Conservation (phyloP, 352 stramenopile genomes). For the Globisporangium iwayamae region DNA sequence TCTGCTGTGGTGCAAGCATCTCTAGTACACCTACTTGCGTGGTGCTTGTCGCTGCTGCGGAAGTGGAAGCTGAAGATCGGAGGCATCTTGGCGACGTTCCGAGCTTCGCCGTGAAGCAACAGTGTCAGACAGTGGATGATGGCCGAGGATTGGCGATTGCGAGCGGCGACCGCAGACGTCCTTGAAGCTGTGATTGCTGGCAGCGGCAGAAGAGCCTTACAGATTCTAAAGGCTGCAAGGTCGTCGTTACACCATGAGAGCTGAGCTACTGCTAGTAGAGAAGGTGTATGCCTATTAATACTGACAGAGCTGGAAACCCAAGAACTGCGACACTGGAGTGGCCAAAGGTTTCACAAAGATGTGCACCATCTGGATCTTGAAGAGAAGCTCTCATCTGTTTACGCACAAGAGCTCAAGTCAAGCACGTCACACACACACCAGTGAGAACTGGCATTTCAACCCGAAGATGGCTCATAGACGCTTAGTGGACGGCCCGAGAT, state of each 20-base stretch:
- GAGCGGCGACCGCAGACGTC: neutral
- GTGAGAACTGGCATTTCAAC: too few species aligned
- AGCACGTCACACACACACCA: too few species aligned
- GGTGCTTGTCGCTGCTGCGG: constrained; percentile 33
- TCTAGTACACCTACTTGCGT: constrained; percentile 23
- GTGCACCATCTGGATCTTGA: too few species aligned
- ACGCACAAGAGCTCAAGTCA: too few species aligned
- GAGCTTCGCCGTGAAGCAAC: neutral
- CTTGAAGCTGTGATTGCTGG: neutral
- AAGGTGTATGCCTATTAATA: constrained; percentile 1
- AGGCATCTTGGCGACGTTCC: constrained; percentile 8
- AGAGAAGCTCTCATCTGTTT: too few species aligned
- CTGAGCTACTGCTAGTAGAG: neutral
- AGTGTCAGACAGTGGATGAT: neutral
- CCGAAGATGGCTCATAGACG: too few species aligned
- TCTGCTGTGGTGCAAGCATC: neutral
- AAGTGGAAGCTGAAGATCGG: constrained; percentile 22
- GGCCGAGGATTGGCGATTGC: neutral
- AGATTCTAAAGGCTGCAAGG: neutral
- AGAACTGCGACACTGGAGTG: constrained; percentile 1
- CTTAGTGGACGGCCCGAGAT: too few species aligned
- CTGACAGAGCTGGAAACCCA: neutral
- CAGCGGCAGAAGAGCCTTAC: neutral
- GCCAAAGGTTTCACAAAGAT: neutral
- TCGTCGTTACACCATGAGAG: neutral